Percentiles rank a stretch among this genome's conserved stretches.
phyloP scores from a whole-genome alignment of 2,329 filamentous ascomycete genomes.

The Eutypa lata region DNA sequence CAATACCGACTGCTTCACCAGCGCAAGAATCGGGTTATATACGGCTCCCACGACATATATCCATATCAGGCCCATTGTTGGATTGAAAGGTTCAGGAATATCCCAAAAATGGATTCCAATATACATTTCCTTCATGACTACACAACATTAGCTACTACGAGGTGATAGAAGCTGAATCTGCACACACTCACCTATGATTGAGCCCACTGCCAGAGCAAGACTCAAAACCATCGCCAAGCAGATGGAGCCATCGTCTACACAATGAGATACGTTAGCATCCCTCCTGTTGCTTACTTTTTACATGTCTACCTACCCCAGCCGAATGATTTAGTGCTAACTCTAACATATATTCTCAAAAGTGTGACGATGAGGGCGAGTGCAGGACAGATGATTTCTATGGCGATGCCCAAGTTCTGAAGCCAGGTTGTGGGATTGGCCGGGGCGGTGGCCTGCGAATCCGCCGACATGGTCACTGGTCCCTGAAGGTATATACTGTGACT shows the following conservation, averaged over 20 bases:
- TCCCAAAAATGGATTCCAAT: slow-evolving; percentile 17
- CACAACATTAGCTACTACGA: neutral
- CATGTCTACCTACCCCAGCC: slow-evolving; percentile 24
- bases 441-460: slow-evolving; percentile 1
- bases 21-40: slow-evolving; percentile 43
- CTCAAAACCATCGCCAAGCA: slow-evolving; percentile 19
- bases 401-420: slow-evolving; percentile 20
- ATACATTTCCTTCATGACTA: slow-evolving; percentile 13
- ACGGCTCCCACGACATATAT: slow-evolving; percentile 36
- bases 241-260: slow-evolving; percentile 24
- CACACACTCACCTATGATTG: slow-evolving; percentile 9
- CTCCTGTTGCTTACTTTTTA: neutral
- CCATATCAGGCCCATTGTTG: slow-evolving; percentile 23
- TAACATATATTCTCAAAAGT: slow-evolving; percentile 24
- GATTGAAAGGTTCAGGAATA: slow-evolving; percentile 12
- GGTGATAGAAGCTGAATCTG: slow-evolving; percentile 2
- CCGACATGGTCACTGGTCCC: slow-evolving; percentile 12
- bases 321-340: slow-evolving; percentile 25
- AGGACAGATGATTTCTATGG: slow-evolving; percentile 31
- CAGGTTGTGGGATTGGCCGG: slow-evolving; percentile 12
- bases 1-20: slow-evolving; percentile 42
- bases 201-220: slow-evolving; percentile 13
- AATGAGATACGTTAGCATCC: slow-evolving; percentile 1
- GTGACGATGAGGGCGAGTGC: slow-evolving; percentile 25
- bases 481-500: neutral